Percentiles rank a stretch among this genome's conserved stretches.
These are phyloP conservation scores for Cyberlindnera saturnus DNA, from an alignment of 805 yeast genomes.

Conservation along the genomic window DNA sequence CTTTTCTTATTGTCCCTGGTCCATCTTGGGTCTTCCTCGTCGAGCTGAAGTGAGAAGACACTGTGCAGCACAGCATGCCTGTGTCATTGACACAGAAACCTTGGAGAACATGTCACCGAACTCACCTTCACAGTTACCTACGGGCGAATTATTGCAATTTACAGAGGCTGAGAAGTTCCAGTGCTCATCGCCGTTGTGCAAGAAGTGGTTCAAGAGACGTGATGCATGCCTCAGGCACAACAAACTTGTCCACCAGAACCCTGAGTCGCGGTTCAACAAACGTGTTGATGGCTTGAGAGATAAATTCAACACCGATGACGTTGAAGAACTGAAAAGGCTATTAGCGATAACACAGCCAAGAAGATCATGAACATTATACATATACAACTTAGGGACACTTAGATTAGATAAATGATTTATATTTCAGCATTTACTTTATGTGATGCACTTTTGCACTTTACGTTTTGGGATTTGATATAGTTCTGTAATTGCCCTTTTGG, in stretches of 20 bases:
- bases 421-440: too few relatives aligned
- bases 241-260: constrained; percentile 41
- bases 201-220: constrained; percentile 42
- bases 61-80: constrained; percentile 39
- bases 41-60: constrained; percentile 45
- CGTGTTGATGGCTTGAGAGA: constrained; percentile 13
- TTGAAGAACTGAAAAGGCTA: constrained; percentile 2
- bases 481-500: too few relatives aligned
- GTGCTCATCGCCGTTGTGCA: constrained; percentile 34
- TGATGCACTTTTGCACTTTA: too few relatives aligned
- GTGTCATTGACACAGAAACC: constrained; percentile 3
- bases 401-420: too few relatives aligned
- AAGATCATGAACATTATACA: not conserved
- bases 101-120: not conserved
- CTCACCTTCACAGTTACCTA: not conserved
- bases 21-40: constrained; percentile 41
- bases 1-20: constrained; percentile 41
- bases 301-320: constrained; percentile 5
- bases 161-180: constrained; percentile 5
- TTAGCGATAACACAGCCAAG: not conserved
- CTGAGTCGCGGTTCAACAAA: constrained; percentile 34
- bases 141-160: not conserved
- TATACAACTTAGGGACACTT: too few relatives aligned
- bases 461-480: too few relatives aligned
- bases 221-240: constrained; percentile 51